Percentiles rank a stretch among this genome's conserved stretches.
These are phyloP conservation scores for Boletus rubescentipes DNA, from an alignment of 768 basidiomycete genomes.

Conservation along the genomic window DNA sequence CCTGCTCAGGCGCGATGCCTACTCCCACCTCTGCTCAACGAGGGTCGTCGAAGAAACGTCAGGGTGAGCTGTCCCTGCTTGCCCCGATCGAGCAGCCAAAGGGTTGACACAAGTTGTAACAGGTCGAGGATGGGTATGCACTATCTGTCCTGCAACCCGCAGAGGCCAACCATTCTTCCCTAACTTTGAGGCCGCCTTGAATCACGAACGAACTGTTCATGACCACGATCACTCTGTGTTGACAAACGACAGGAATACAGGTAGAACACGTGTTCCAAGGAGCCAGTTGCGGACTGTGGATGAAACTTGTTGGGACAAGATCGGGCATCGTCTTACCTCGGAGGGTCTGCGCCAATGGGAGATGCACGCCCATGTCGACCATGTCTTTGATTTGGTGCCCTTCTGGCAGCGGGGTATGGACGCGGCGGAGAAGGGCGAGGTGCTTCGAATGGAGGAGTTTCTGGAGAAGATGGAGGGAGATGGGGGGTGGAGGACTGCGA, in stretches of 20 bases:
- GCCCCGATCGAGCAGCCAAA: neutral
- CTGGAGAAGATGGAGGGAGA: conserved; percentile 40
- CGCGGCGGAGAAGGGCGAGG: conserved; percentile 46
- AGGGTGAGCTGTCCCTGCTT: conserved; percentile 13
- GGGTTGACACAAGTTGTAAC: conserved; percentile 15
- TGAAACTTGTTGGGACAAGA: conserved; percentile 32
- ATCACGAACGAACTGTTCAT: conserved; percentile 30
- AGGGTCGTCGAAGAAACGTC: conserved; percentile 19
- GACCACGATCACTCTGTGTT: conserved; percentile 17
- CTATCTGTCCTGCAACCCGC: conserved; percentile 28
- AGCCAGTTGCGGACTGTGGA: conserved; percentile 10
- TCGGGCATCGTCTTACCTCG: conserved; percentile 30
- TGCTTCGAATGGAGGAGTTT: conserved; percentile 45
- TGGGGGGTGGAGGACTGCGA: conserved; percentile 31
- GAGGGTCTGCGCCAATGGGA: conserved; percentile 30
- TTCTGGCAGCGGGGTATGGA: conserved; percentile 53
- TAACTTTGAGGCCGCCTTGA: conserved; percentile 28
- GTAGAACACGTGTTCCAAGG: neutral
- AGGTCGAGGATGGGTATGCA: conserved; percentile 36
- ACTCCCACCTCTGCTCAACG: conserved; percentile 21
- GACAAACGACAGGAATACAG: neutral
- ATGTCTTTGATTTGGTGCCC: conserved; percentile 48
- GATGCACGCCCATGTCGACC: conserved; percentile 41
- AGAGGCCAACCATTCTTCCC: conserved; percentile 22
- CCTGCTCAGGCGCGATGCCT: conserved; percentile 21